Evolutionary conservation across 495 filamentous ascomycete genomes (phyloP).

Genomic region (Podospora conica): DNA sequence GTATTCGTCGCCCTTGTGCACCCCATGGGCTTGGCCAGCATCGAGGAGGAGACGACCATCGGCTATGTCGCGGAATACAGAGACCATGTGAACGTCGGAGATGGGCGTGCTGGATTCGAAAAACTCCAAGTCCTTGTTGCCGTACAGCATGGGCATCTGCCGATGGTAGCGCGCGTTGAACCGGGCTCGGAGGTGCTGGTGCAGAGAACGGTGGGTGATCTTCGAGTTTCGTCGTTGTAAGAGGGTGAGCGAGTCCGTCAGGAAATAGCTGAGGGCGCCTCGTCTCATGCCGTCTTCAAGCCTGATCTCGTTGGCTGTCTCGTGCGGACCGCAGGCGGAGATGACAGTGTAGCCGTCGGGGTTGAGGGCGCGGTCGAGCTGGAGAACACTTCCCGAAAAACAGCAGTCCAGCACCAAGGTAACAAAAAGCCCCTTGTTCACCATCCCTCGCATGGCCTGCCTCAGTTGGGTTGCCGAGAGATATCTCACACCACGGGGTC

Average conservation of each 20-base stretch:
- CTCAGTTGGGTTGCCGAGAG: neutral
- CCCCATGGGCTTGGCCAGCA: neutral
- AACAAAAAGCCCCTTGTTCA: neutral
- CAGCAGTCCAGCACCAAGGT: neutral
- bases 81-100: neutral
- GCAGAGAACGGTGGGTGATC: neutral
- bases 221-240: neutral
- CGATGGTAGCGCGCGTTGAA: neutral
- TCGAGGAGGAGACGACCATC: neutral
- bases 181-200: neutral
- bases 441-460: neutral
- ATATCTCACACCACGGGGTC: neutral
- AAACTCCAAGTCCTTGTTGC: neutral
- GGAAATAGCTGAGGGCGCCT: neutral
- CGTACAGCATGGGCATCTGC: neutral
- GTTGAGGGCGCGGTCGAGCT: neutral
- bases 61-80: neutral
- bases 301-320: neutral
- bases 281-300: neutral
- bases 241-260: neutral
- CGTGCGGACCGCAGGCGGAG: neutral
- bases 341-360: neutral
- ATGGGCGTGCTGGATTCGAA: neutral
- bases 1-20: neutral
- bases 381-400: neutral